These are phyloP conservation scores for Beta corolliflora DNA, from an alignment of 179 eudicot species.

Conservation along the genomic window DNA sequence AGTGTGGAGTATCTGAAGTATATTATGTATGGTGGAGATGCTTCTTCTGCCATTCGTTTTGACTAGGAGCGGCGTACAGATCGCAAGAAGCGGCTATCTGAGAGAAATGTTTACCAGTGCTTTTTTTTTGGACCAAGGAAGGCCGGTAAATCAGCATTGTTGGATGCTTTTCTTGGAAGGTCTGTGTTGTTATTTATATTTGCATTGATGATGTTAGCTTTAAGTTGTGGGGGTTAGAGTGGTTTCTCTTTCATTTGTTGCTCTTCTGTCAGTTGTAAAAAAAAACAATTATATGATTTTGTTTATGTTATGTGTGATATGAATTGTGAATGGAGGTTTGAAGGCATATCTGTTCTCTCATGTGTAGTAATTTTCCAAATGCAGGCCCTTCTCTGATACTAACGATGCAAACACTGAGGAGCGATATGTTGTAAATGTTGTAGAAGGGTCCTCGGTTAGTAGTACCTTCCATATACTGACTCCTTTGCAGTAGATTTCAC, in stretches of 20 bases:
- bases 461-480: neutral
- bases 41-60: slow-evolving; percentile 75
- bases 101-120: slow-evolving; percentile 85
- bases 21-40: slow-evolving; percentile 83
- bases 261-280: neutral
- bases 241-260: neutral
- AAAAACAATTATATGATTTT: neutral
- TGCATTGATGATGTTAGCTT: neutral
- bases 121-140: slow-evolving; percentile 91
- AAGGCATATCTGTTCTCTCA: neutral
- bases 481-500: neutral
- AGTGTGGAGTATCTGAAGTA: slow-evolving; percentile 85
- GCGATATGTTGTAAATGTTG: slow-evolving; percentile 70
- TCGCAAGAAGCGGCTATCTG: slow-evolving; percentile 84
- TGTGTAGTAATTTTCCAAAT: slow-evolving; percentile 9
- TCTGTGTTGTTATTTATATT: slow-evolving; percentile 25
- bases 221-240: neutral
- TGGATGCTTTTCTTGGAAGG: slow-evolving; percentile 85
- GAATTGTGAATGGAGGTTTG: too few relatives aligned
- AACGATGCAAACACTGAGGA: slow-evolving; percentile 52
- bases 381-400: slow-evolving; percentile 74
- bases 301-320: neutral
- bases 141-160: slow-evolving; percentile 80
- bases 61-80: slow-evolving; percentile 79
- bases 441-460: slow-evolving; percentile 72